phyloP scores from a whole-genome alignment of 352 stramenopile genomes.

The Globisporangium carolinianum region DNA sequence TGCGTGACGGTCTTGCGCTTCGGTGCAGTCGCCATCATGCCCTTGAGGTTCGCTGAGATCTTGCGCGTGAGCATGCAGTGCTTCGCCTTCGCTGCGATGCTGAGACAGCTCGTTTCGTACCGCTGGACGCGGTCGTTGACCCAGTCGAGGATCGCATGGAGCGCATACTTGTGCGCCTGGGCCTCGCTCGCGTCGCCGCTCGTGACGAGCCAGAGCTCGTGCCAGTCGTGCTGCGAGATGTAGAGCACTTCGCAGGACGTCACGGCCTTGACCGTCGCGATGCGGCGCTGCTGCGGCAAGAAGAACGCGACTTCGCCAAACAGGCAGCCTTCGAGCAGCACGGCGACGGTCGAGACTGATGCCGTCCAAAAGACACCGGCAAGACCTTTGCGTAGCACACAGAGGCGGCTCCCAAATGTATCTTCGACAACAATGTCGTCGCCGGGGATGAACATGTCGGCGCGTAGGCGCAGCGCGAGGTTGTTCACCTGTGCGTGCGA shows the following conservation, averaged over 20 bases:
- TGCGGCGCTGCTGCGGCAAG: constrained; percentile 39
- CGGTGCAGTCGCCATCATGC: constrained; percentile 15
- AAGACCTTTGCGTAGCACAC: constrained; percentile 43
- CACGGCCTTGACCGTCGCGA: constrained; percentile 53
- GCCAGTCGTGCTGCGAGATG: constrained; percentile 54
- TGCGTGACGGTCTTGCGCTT: not conserved
- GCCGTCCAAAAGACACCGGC: constrained; percentile 49
- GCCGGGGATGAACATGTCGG: constrained; percentile 65
- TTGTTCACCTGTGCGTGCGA: constrained; percentile 57
- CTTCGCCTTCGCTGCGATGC: constrained; percentile 37
- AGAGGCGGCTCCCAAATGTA: constrained; percentile 49
- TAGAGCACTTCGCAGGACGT: constrained; percentile 58
- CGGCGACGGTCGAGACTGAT: constrained; percentile 40
- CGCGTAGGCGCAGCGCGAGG: constrained; percentile 45
- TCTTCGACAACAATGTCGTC: constrained; percentile 58
- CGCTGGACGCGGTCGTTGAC: constrained; percentile 27
- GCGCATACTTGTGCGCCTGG: constrained; percentile 45
- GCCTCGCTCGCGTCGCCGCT: constrained; percentile 25
- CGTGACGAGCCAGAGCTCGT: constrained; percentile 40
- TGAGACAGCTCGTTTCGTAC: constrained; percentile 36
- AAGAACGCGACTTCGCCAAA: constrained; percentile 76
- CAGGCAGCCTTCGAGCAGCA: constrained; percentile 52
- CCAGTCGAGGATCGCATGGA: constrained; percentile 57
- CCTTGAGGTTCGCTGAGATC: constrained; percentile 21
- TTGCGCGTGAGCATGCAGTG: constrained; percentile 18